phyloP scores from a whole-genome alignment of 306 rosid species.

The Inga oerstediana region DNA sequence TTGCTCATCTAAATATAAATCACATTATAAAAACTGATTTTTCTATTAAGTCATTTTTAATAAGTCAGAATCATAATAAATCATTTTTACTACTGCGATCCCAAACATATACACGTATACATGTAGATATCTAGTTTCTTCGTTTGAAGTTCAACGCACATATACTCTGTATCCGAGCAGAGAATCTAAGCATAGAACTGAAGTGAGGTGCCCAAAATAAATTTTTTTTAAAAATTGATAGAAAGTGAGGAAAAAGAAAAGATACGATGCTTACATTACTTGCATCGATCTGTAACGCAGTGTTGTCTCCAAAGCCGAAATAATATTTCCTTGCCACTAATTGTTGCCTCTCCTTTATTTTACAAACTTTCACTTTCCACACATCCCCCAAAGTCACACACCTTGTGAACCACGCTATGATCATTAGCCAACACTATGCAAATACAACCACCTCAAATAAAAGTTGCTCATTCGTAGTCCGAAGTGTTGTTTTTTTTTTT shows the following conservation, averaged over 20 bases:
- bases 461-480: neutral
- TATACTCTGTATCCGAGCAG: neutral
- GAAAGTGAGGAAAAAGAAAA: neutral
- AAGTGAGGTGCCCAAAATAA: neutral
- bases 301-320: conserved; percentile 10
- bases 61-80: too few relatives aligned
- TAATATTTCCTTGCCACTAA: neutral
- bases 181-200: neutral
- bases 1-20: too few relatives aligned
- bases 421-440: neutral
- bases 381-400: neutral
- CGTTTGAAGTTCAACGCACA: too few relatives aligned
- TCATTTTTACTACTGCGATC: too few relatives aligned
- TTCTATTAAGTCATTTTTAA: too few relatives aligned
- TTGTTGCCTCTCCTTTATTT: neutral
- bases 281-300: neutral
- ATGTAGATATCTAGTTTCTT: too few relatives aligned
- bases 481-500: neutral
- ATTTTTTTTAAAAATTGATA: neutral
- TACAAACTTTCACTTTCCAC: neutral
- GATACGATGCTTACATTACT: neutral
- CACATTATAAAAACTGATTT: too few relatives aligned
- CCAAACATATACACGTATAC: too few relatives aligned
- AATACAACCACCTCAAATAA: neutral
- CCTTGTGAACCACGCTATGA: neutral